Evolutionary conservation across 495 filamentous ascomycete genomes (phyloP), one percentile per base, ranked within the genome.

Genomic region (Diplogelasinospora grovesii): DNA sequence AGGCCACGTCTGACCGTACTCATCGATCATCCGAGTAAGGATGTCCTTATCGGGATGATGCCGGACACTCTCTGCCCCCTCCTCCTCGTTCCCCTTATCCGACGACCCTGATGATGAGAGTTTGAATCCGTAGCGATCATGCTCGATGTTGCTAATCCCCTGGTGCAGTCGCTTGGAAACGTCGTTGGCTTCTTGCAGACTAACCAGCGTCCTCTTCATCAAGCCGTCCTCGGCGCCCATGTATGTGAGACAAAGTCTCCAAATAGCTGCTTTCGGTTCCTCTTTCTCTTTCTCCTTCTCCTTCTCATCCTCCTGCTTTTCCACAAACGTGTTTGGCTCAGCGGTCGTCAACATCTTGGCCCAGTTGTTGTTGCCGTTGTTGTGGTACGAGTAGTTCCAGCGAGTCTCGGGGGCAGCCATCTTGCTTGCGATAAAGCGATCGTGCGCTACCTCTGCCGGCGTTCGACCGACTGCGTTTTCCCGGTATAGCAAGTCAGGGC

Each of bases 391-490:
- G 18, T 23, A 25, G 20, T 23, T 33, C 2, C 11, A 5, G 11
- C 4, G 3, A 11, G 16, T 11, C 0, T 22, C 11, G 6, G 23
- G 18, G 2, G 29, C 39, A 8, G 27, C 32, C 16, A 49, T 28
- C 1, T 26, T 45, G 19, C 43, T 36, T 2, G 56, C 24, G 14
- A 77, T 50, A 60, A 71, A 75, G 2, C 57, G 49, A 36, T 78
- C 75, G 22, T 72, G 67, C 2, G 78, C 75, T 26, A 86, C 66
- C 39, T 89, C 83, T 15, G 69, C 57, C 0, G 83, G 77, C 2
- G 83, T 89, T 8, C 69, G 71, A 8, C 83, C 85, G 0, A 79
- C 81, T 0, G 82, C 70, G 49, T 85, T 87, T 48, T 88, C 85
- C 24, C 75, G 71, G 50, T 73, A 68, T 0, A 86, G 56, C 0